phyloP scores from a whole-genome alignment of 1,284 basidiomycete genomes.

The Pyrrhoderma noxium region DNA sequence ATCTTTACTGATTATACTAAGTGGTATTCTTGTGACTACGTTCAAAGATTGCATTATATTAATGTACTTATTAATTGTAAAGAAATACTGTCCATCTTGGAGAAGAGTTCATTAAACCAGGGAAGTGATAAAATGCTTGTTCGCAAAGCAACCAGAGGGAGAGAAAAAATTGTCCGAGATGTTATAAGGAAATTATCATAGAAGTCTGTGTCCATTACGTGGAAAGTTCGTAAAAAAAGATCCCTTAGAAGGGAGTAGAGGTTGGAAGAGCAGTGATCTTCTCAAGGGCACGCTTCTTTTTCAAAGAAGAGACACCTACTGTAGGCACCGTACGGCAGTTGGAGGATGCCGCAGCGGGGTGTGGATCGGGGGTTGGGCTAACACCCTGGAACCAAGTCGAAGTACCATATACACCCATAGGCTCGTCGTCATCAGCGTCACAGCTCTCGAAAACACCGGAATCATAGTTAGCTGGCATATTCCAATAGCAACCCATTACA shows the following conservation, averaged over 20 bases:
- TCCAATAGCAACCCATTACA: slow-evolving; percentile 50
- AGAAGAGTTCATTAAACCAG: no score
- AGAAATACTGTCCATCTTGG: no score
- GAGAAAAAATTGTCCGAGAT: no score
- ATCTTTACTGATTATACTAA: no score
- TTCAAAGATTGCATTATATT: no score
- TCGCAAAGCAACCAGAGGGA: no score
- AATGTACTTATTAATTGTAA: no score
- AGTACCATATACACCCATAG: slow-evolving; percentile 57
- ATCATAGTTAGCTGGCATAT: slow-evolving; percentile 45
- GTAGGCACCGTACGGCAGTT: slow-evolving; percentile 39
- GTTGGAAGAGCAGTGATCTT: not conserved
- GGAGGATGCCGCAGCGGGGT: slow-evolving; percentile 33
- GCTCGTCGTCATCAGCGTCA: slow-evolving; percentile 39
- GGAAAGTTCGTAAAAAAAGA: not conserved
- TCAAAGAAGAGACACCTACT: slow-evolving; percentile 31
- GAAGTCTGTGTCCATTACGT: no score
- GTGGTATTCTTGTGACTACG: no score
- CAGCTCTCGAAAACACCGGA: slow-evolving; percentile 44
- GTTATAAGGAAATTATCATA: no score
- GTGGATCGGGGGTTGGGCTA: slow-evolving; percentile 43
- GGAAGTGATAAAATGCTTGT: no score
- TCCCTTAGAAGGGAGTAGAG: not conserved
- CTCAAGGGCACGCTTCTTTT: slow-evolving; percentile 20
- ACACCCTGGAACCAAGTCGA: slow-evolving; percentile 53